Evolutionary conservation across 2,329 filamentous ascomycete species (phyloP).

Genomic region (Phaeosphaeria sp.): DNA sequence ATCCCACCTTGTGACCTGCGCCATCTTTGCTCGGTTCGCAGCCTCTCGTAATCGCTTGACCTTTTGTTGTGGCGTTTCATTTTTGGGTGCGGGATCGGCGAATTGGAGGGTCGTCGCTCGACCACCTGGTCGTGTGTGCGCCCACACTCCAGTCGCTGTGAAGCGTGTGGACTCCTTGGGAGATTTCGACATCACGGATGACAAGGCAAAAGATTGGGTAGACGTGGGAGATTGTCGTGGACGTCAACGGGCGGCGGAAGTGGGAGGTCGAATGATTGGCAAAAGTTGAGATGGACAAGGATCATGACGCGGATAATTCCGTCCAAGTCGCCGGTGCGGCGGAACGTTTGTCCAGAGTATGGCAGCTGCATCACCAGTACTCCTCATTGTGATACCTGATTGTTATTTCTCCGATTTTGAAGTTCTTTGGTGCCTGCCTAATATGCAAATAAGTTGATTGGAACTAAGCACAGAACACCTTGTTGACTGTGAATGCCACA

Average conservation of each 20-base stretch:
- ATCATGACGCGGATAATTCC: slow-evolving; percentile 39
- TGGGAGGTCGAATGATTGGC: slow-evolving; percentile 37
- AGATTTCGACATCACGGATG: slow-evolving; percentile 64
- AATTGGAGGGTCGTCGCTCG: slow-evolving; percentile 50
- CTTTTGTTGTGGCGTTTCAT: slow-evolving; percentile 62
- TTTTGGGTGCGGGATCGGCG: slow-evolving; percentile 49
- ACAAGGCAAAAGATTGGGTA: slow-evolving; percentile 3
- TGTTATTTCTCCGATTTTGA: neutral
- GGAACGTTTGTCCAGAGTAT: slow-evolving; percentile 13
- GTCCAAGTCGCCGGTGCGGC: slow-evolving; percentile 17
- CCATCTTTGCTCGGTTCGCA: slow-evolving; percentile 54
- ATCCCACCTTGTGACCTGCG: slow-evolving; percentile 62
- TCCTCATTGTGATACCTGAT: neutral
- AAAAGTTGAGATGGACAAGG: slow-evolving; percentile 41
- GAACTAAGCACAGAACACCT: slow-evolving; percentile 1
- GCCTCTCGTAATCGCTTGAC: slow-evolving; percentile 59
- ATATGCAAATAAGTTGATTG: neutral
- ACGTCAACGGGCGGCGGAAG: slow-evolving; percentile 20
- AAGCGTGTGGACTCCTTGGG: slow-evolving; percentile 83
- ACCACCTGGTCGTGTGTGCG: slow-evolving; percentile 65
- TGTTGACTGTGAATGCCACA: slow-evolving; percentile 11
- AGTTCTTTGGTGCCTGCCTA: neutral
- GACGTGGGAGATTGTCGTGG: slow-evolving; percentile 11
- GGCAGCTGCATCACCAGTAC: neutral
- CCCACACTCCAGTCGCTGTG: slow-evolving; percentile 73